Evolutionary conservation across 1,284 basidiomycete species (phyloP), one percentile per base, ranked within the genome.

Genomic region (Chondrostereum purpureum): DNA sequence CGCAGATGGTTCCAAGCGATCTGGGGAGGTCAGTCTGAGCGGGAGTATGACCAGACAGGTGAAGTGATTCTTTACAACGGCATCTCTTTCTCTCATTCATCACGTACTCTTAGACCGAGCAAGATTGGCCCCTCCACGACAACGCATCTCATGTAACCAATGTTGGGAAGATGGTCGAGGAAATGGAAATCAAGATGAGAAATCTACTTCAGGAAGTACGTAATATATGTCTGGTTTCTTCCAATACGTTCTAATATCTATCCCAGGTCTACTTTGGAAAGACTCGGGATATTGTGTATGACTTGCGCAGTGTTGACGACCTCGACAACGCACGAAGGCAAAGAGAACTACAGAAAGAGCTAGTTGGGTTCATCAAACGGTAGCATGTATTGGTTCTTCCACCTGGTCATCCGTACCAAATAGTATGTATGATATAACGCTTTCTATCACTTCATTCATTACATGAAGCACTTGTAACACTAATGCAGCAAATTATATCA

Each of bases 111-210:
- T 46, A 94, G 88, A 80, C 79, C 40, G 94, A 97, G 60, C 80
- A 87, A 59, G 89, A 95, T 60, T 83, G 77, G 64, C 79, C 88
- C n/a, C 61, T 95, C 38, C 79, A 86, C 16, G 84, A 86, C 55
- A 61, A 76, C 23, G 75, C 80, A 16, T 85, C 88, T 31, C 96
- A 99, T 65, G 86, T 99, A 47, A 78, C 80, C 43, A 99, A 99
- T 66, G 84, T 89, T 13, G 96, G 96, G 3, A 80, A 78, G 53
- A 87, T 98, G 81, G 84, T 99, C 54, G 96, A 99, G 66, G 95
- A 98, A 54, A 94, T 95, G 88, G 96, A 99, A 68, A 90, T 92
- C 62, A 97, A 97, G 72, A 94, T 98, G 87, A 82, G 96, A 39
- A 97, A 96, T 64, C 73, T 93, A 48, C 73, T 99, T 39, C 90